phyloP scores from a whole-genome alignment of 192 early-diverging fungal genomes.

The Entomortierella parvispora region DNA sequence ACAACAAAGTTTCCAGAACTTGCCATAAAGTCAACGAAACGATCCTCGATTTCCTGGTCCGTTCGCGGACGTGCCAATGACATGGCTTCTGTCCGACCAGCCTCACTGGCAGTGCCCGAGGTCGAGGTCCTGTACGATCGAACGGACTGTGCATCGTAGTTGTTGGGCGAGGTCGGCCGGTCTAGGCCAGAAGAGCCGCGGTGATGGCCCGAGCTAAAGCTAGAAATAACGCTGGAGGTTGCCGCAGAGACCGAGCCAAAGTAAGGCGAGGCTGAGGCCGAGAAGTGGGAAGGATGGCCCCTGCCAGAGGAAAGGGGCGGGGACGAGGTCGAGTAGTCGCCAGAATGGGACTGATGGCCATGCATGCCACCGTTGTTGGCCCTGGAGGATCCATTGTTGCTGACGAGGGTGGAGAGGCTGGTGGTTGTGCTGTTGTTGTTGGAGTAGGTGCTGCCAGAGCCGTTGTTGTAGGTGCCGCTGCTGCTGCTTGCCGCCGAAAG shows the following conservation, averaged over 20 bases:
- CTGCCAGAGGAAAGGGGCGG: constrained; percentile 25
- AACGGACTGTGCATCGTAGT: constrained; percentile 37
- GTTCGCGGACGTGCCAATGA: constrained; percentile 36
- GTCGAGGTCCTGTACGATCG: constrained; percentile 48
- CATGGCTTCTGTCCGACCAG: constrained; percentile 26
- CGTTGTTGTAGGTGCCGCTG: constrained; percentile 7
- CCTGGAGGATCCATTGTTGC: not conserved
- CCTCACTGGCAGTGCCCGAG: constrained; percentile 41
- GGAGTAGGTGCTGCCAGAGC: constrained; percentile 9
- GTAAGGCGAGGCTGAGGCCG: constrained; percentile 25
- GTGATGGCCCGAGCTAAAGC: constrained; percentile 36
- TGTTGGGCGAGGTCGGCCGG: constrained; percentile 40
- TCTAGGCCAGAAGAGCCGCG: constrained; percentile 36
- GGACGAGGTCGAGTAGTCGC: constrained; percentile 25
- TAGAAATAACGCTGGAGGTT: constrained; percentile 23
- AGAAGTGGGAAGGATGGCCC: constrained; percentile 16
- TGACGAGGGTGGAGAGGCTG: not conserved
- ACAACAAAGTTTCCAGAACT: not conserved
- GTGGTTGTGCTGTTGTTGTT: constrained; percentile 2
- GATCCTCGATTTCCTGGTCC: constrained; percentile 62
- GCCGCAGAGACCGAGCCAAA: constrained; percentile 45
- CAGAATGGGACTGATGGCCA: constrained; percentile 32
- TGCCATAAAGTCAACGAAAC: constrained; percentile 70
- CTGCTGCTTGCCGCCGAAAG: constrained; percentile 16
- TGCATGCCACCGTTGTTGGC: not conserved